Conservation (phyloP, 176 grass and related monocot genomes). For the Eleusine coracana region DNA sequence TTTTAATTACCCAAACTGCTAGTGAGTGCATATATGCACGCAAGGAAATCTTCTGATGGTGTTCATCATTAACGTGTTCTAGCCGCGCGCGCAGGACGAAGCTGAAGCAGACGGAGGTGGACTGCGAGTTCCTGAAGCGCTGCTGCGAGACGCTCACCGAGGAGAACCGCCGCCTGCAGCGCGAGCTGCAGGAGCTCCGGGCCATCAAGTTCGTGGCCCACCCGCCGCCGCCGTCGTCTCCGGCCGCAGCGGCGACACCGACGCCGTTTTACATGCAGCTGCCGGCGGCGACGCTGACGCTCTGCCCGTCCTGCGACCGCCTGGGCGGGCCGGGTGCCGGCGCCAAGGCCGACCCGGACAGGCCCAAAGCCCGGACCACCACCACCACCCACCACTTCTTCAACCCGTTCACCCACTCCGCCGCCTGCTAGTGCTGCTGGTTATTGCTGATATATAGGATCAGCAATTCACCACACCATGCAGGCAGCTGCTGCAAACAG, state of each 20-base stretch:
- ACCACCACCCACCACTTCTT: conserved; percentile 73
- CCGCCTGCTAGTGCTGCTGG: conserved; percentile 59
- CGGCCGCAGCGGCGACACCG: background rate
- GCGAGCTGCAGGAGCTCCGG: conserved; percentile 80
- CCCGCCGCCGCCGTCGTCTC: background rate
- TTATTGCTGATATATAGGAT: background rate
- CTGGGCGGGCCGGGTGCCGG: conserved; percentile 38
- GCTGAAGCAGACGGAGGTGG: conserved; percentile 96
- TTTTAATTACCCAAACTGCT: background rate
- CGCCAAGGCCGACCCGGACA: conserved; percentile 47
- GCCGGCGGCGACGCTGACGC: conserved; percentile 63
- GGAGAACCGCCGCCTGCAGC: conserved; percentile 86
- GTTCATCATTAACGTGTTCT: conserved; percentile 3
- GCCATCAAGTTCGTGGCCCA: conserved; percentile 56
- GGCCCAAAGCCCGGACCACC: conserved; percentile 25
- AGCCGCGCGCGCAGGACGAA: conserved; percentile 72
- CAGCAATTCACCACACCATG: background rate
- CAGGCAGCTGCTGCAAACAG: conserved; percentile 22
- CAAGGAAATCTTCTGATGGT: background rate
- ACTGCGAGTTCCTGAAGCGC: conserved; percentile 86
- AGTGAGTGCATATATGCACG: background rate
- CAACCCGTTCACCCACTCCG: conserved; percentile 86
- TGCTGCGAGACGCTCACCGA: conserved; percentile 88
- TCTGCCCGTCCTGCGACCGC: conserved; percentile 89
- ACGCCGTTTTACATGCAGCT: conserved; percentile 77